These are phyloP conservation scores for Ustulina deusta DNA, from an alignment of 2,329 filamentous ascomycete species.

Conservation along the genomic window DNA sequence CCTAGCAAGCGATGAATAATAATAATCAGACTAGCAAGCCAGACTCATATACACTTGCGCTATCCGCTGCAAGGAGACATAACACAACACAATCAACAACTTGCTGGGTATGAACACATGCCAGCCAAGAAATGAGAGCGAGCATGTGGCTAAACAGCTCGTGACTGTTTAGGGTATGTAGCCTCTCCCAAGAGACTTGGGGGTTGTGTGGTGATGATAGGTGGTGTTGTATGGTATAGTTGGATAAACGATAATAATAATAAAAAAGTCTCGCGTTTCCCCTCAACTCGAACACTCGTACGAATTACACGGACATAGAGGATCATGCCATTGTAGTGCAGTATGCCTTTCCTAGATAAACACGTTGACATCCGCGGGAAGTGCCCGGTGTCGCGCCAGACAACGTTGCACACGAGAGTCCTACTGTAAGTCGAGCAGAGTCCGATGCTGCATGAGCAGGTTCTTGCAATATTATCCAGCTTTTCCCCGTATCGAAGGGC, in stretches of 20 bases:
- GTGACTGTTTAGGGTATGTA: slow-evolving; percentile 6
- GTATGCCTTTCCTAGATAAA: background rate
- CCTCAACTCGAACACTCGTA: slow-evolving; percentile 6
- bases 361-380: slow-evolving; percentile 11
- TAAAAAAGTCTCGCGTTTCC: slow-evolving; percentile 21
- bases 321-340: slow-evolving; percentile 1
- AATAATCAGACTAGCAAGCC: slow-evolving; percentile 12
- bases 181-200: background rate
- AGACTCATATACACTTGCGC: background rate
- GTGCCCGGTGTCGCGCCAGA: slow-evolving; percentile 12
- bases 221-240: background rate
- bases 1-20: slow-evolving; percentile 35
- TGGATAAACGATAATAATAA: slow-evolving; percentile 6
- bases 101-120: slow-evolving; percentile 15
- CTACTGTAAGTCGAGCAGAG: slow-evolving; percentile 13
- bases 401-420: slow-evolving; percentile 22
- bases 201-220: background rate
- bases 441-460: slow-evolving; percentile 15
- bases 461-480: slow-evolving; percentile 13
- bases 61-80: slow-evolving; percentile 10
- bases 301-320: slow-evolving; percentile 12
- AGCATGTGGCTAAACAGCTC: slow-evolving; percentile 17
- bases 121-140: slow-evolving; percentile 18
- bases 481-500: background rate
- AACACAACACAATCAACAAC: slow-evolving; percentile 3